A percentile compares a stretch with the other conserved stretches of the same genome.
Conservation (phyloP, 2,329 filamentous ascomycete species). For the Epichloe typhina region DNA sequence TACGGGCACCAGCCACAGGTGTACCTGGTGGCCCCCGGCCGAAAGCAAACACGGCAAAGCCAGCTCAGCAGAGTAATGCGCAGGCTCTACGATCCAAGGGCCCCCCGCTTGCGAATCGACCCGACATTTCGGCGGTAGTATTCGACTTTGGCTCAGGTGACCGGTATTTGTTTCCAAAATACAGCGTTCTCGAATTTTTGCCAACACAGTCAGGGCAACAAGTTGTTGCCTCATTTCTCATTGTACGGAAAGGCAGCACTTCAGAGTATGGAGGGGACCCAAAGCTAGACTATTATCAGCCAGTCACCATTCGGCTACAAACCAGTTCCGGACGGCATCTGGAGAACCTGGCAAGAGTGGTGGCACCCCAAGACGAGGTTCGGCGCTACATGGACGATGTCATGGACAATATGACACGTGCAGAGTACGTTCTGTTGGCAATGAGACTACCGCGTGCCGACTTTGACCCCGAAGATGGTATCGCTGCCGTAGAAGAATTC, state of each 20-base stretch:
- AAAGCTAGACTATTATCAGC: conserved; percentile 60
- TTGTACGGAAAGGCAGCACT: conserved; percentile 59
- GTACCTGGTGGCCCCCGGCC: conserved; percentile 18
- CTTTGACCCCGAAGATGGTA: conserved; percentile 18
- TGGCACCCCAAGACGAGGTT: conserved; percentile 51
- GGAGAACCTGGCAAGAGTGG: conserved; percentile 46
- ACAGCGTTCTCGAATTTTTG: conserved; percentile 61
- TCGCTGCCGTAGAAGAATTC: conserved; percentile 14
- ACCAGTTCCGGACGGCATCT: conserved; percentile 41
- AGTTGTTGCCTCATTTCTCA: conserved; percentile 62
- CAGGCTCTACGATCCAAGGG: conserved; percentile 49
- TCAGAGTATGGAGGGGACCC: conserved; percentile 52
- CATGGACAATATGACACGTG: conserved; percentile 55
- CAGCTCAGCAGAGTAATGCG: conserved; percentile 21
- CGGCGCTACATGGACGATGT: conserved; percentile 55
- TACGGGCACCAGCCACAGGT: conserved; percentile 17
- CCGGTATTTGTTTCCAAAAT: conserved; percentile 65
- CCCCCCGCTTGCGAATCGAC: conserved; percentile 39
- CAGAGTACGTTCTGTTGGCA: conserved; percentile 52
- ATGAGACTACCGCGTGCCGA: conserved; percentile 45
- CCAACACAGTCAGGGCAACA: conserved; percentile 36
- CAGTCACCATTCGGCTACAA: conserved; percentile 50
- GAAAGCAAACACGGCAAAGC: conserved; percentile 17
- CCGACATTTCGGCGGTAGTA: conserved; percentile 52
- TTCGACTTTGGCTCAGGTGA: conserved; percentile 64